Conservation (phyloP, 306 rosid genomes). For the Prunus davidiana region DNA sequence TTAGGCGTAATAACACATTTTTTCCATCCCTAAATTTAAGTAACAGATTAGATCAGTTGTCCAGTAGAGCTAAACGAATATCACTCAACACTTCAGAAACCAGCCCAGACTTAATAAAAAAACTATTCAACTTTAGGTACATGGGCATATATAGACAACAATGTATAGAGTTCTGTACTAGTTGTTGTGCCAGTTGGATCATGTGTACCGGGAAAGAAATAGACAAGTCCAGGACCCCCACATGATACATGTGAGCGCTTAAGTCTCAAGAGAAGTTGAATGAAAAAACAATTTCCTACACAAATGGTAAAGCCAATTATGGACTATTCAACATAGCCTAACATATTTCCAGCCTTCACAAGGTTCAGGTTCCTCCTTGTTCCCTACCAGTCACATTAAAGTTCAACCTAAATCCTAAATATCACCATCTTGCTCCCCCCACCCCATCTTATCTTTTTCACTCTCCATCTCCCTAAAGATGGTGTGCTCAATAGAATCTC, state of each 20-base stretch:
- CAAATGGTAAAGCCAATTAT: neutral
- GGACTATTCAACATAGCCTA: neutral
- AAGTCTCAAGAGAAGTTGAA: neutral
- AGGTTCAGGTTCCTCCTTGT: neutral
- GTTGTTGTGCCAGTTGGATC: neutral
- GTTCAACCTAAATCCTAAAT: slow-evolving; percentile 12
- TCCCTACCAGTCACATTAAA: slow-evolving; percentile 6
- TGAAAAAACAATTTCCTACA: neutral
- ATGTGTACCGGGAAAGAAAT: neutral
- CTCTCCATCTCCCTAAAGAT: neutral
- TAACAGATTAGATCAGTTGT: neutral
- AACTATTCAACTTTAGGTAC: neutral
- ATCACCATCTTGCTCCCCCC: slow-evolving; percentile 3
- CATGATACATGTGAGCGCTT: slow-evolving; percentile 13
- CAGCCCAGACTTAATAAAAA: neutral
- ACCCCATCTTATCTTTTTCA: slow-evolving; percentile 1
- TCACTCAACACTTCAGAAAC: neutral
- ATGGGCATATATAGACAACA: neutral
- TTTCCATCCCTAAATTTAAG: slow-evolving; percentile 3
- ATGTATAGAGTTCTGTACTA: neutral
- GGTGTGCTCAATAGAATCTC: neutral
- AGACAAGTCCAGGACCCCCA: neutral
- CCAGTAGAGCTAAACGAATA: neutral
- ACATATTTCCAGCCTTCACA: neutral
- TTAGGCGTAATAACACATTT: neutral